phyloP scores from a whole-genome alignment of 2,329 filamentous ascomycete species.

The Coniochaeta hoffmannii region DNA sequence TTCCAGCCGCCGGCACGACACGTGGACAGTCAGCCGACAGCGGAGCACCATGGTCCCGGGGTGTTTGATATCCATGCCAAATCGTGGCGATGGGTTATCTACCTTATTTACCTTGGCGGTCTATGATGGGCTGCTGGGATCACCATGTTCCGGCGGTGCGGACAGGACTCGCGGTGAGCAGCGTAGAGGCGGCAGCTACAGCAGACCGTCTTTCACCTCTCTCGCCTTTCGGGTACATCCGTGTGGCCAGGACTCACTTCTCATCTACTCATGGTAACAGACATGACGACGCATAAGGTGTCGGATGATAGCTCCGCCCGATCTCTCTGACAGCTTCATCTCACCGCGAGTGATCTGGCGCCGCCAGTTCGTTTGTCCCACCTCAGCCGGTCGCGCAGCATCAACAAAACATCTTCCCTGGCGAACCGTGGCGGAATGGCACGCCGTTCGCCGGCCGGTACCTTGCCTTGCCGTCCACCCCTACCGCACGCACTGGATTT shows the following conservation, averaged over 20 bases:
- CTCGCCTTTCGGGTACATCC: background rate
- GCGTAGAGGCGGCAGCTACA: background rate
- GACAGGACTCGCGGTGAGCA: background rate
- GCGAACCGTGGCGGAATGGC: background rate
- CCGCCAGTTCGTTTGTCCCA: background rate
- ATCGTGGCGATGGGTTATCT: background rate
- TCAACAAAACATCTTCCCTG: background rate
- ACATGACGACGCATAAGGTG: too few species aligned
- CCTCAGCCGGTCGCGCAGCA: background rate
- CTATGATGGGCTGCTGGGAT: background rate
- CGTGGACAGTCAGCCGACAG: too few species aligned
- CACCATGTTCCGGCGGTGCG: background rate
- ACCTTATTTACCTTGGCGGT: background rate
- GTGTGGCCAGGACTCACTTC: background rate
- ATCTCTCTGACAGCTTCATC: background rate
- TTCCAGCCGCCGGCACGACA: too few species aligned
- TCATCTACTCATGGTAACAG: background rate
- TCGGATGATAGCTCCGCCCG: too few species aligned
- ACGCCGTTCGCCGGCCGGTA: background rate
- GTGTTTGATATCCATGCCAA: too few species aligned
- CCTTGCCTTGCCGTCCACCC: background rate
- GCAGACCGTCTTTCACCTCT: background rate
- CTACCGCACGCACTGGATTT: background rate
- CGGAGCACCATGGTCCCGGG: too few species aligned
- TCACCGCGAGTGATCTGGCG: background rate